phyloP scores from a whole-genome alignment of 1,284 basidiomycete species.

The Boletellus sp. region DNA sequence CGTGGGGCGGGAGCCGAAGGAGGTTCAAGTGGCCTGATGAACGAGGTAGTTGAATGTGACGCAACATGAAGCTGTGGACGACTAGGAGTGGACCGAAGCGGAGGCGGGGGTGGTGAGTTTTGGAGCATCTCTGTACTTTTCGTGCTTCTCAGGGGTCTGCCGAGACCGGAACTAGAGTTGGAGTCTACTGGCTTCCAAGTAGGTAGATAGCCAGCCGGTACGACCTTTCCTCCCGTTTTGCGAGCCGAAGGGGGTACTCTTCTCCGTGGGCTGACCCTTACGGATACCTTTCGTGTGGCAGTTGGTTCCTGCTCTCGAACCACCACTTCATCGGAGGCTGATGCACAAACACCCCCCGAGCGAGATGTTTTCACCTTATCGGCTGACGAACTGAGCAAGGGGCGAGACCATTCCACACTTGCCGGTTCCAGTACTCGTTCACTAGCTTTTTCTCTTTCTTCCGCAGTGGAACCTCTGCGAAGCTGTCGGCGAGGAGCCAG shows the following conservation, averaged over 20 bases:
- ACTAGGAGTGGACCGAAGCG: conserved; percentile 30
- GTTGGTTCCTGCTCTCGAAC: conserved; percentile 20
- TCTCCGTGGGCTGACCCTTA: conserved; percentile 21
- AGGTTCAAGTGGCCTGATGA: conserved; percentile 21
- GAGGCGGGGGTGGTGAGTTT: conserved; percentile 10
- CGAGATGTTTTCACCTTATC: conserved; percentile 21
- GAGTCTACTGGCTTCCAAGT: conserved; percentile 26
- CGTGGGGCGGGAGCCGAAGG: conserved; percentile 15
- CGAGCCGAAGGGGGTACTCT: conserved; percentile 14
- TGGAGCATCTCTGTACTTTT: conserved; percentile 32
- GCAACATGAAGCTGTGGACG: conserved; percentile 26
- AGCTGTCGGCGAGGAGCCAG: conserved; percentile 19
- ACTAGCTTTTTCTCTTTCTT: conserved; percentile 23
- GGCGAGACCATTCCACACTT: conserved; percentile 22
- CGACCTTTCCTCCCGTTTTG: conserved; percentile 24
- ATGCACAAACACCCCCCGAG: conserved; percentile 11
- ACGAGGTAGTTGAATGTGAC: conserved; percentile 16
- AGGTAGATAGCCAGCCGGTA: conserved; percentile 24
- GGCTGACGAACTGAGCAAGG: conserved; percentile 9
- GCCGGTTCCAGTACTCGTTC: conserved; percentile 22
- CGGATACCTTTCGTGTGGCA: conserved; percentile 13
- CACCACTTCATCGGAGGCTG: conserved; percentile 23
- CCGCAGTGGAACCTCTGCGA: conserved; percentile 30
- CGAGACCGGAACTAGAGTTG: conserved; percentile 13
- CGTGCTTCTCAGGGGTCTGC: conserved; percentile 22